These are phyloP conservation scores for Scleroderma bovista DNA, from an alignment of 768 basidiomycete genomes.

Conservation along the genomic window DNA sequence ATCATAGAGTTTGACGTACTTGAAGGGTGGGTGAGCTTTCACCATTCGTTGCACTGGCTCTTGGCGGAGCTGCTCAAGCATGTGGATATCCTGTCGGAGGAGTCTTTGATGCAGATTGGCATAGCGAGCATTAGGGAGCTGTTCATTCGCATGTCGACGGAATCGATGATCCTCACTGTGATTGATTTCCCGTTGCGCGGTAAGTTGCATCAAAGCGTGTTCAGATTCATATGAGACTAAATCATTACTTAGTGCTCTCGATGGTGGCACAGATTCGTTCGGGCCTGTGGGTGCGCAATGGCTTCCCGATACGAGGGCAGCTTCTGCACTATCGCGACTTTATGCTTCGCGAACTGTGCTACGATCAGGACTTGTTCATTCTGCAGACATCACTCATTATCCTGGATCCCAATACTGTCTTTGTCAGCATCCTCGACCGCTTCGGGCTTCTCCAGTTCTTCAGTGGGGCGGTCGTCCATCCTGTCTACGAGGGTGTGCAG, in stretches of 20 bases:
- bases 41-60: constrained; percentile 89
- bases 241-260: constrained; percentile 53
- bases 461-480: constrained; percentile 49
- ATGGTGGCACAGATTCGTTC: constrained; percentile 95
- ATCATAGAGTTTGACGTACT: constrained; percentile 74
- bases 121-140: constrained; percentile 53
- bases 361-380: constrained; percentile 92
- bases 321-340: constrained; percentile 94
- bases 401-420: constrained; percentile 70
- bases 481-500: constrained; percentile 63
- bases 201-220: constrained; percentile 30
- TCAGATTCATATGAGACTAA: neutral
- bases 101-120: constrained; percentile 46
- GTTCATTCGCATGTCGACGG: constrained; percentile 55
- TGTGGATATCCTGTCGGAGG: constrained; percentile 58
- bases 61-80: constrained; percentile 87
- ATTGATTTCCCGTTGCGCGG: constrained; percentile 90
- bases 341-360: constrained; percentile 91
- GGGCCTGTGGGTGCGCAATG: constrained; percentile 96
- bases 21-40: constrained; percentile 85
- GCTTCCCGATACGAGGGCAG: constrained; percentile 92
- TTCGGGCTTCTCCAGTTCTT: constrained; percentile 83
- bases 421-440: constrained; percentile 85
- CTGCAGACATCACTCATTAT: constrained; percentile 81
- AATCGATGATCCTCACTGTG: constrained; percentile 64